These are phyloP conservation scores for Triticum monococcum DNA, from an alignment of 176 grass and related monocot genomes.

Conservation along the genomic window DNA sequence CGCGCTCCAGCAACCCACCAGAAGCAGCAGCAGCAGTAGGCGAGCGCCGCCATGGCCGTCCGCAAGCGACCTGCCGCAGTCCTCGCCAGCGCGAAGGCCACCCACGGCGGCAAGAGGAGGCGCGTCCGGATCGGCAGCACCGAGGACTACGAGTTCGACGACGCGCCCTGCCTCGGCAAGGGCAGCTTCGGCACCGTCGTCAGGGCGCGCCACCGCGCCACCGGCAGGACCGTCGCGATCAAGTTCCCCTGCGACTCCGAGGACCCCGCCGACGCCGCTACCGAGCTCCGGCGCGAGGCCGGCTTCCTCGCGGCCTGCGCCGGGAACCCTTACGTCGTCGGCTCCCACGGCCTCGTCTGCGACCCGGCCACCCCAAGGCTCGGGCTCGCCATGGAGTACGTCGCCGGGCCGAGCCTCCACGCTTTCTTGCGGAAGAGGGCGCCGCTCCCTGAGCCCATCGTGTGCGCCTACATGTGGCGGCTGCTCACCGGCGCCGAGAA, in stretches of 20 bases:
- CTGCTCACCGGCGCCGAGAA: not conserved
- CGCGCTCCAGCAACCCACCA: too few species aligned
- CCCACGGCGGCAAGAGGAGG: not conserved
- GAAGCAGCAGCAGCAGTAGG: not conserved
- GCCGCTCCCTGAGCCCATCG: not conserved
- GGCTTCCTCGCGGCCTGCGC: not conserved
- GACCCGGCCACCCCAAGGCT: not conserved
- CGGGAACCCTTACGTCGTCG: not conserved
- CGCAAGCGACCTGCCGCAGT: not conserved
- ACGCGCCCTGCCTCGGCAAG: not conserved
- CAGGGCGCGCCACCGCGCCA: not conserved
- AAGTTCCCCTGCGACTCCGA: not conserved
- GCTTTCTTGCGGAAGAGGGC: not conserved
- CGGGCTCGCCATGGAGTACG: not conserved
- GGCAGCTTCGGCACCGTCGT: not conserved
- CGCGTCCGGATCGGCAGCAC: not conserved
- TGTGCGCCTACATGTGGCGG: not conserved
- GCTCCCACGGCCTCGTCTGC: not conserved
- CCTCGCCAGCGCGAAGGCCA: not conserved
- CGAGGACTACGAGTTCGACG: not conserved
- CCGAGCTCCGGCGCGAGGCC: not conserved
- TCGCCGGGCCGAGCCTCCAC: not conserved
- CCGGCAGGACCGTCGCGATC: not conserved
- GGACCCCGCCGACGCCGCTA: not conserved
- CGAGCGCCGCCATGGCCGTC: not conserved